Evolutionary conservation across 2,329 filamentous ascomycete species (phyloP).

Genomic region (Aspergillus calidoustus): DNA sequence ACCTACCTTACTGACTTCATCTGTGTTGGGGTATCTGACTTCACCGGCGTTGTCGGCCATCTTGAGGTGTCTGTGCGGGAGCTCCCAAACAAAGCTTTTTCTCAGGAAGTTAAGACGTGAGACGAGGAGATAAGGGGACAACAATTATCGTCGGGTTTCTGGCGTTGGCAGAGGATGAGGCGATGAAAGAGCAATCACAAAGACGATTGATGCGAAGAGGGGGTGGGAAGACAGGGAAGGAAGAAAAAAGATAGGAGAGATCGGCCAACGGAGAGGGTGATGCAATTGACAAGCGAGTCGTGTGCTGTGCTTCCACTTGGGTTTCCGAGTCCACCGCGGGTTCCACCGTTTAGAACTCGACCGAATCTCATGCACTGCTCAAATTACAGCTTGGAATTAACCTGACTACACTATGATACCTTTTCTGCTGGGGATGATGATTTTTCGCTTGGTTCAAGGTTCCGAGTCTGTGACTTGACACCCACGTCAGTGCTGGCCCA

Average conservation of each 20-base stretch:
- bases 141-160: conserved; percentile 7
- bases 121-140: conserved; percentile 13
- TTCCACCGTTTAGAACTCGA: conserved; percentile 11
- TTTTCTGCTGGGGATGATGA: background rate
- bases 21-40: conserved; percentile 45
- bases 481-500: conserved; percentile 16
- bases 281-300: conserved; percentile 30
- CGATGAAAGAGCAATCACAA: conserved; percentile 24
- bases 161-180: conserved; percentile 8
- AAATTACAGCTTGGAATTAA: background rate
- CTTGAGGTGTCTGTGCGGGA: conserved; percentile 29
- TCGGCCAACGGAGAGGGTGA: conserved; percentile 19
- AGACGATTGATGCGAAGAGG: conserved; percentile 24
- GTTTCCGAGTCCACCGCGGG: conserved; percentile 11
- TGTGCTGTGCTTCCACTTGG: conserved; percentile 25
- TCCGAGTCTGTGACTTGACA: conserved; percentile 1
- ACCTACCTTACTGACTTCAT: conserved; percentile 45
- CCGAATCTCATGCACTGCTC: background rate
- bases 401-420: background rate
- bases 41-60: conserved; percentile 41
- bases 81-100: conserved; percentile 21
- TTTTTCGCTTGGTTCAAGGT: background rate
- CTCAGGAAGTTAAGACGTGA: conserved; percentile 13
- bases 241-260: conserved; percentile 22
- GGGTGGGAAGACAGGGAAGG: conserved; percentile 9